Conservation (phyloP, 2,329 filamentous ascomycete genomes). For the Phyllosticta citrichinensis region DNA sequence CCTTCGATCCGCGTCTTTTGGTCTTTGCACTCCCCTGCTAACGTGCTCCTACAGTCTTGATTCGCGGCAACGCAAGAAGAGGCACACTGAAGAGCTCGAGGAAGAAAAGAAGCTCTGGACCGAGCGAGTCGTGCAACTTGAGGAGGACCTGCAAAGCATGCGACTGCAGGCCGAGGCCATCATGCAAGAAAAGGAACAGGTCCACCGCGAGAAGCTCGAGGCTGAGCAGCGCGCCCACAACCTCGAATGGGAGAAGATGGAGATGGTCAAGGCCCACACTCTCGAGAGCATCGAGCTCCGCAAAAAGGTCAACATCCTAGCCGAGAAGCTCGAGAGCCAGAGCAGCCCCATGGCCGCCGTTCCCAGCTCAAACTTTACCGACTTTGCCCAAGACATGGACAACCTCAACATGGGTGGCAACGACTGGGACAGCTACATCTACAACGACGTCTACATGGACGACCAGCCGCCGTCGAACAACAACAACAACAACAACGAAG, state of each 20-base stretch:
- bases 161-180: conserved; percentile 48
- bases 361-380: conserved; percentile 54
- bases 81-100: conserved; percentile 92
- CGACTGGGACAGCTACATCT: conserved; percentile 73
- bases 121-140: conserved; percentile 63
- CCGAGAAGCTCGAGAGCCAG: conserved; percentile 58
- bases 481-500: no score
- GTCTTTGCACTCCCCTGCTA: conserved; percentile 25
- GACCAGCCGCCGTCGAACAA: conserved; percentile 24
- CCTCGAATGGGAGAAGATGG: conserved; percentile 78
- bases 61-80: conserved; percentile 94
- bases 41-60: conserved; percentile 57
- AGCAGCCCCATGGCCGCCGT: conserved; percentile 37
- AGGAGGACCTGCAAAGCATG: conserved; percentile 64
- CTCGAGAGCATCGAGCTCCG: conserved; percentile 83
- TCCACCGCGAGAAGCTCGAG: conserved; percentile 63
- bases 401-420: conserved; percentile 66
- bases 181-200: conserved; percentile 50
- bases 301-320: conserved; percentile 81
- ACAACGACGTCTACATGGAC: conserved; percentile 60
- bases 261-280: conserved; percentile 79
- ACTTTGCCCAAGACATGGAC: conserved; percentile 73
- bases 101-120: conserved; percentile 93
- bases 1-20: conserved; percentile 21
- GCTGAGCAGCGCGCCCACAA: conserved; percentile 65